Conservation (phyloP, 768 basidiomycete genomes). For the Hygrophorus pudorinus region DNA sequence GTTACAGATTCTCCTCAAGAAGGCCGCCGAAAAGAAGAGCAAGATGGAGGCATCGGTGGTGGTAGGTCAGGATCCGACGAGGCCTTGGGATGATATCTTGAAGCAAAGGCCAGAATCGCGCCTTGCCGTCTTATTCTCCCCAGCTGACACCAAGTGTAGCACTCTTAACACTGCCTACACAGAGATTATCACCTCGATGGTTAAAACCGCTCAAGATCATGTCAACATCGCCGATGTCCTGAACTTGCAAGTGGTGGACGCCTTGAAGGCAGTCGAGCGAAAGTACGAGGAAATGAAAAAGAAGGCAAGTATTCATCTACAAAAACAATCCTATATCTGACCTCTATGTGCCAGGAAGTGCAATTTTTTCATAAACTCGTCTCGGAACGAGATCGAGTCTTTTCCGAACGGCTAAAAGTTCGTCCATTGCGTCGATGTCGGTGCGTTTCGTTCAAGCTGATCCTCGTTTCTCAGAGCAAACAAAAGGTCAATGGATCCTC, state of each 20-base stretch:
- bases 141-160: slow-evolving; percentile 27
- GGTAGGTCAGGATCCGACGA: slow-evolving; percentile 60
- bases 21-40: slow-evolving; percentile 60
- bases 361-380: slow-evolving; percentile 64
- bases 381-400: slow-evolving; percentile 58
- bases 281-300: slow-evolving; percentile 58
- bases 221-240: slow-evolving; percentile 54
- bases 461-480: slow-evolving; percentile 16
- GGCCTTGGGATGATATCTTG: slow-evolving; percentile 45
- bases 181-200: slow-evolving; percentile 53
- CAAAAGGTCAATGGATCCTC: slow-evolving; percentile 18
- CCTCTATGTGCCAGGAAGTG: slow-evolving; percentile 38
- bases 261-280: slow-evolving; percentile 47
- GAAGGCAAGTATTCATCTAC: slow-evolving; percentile 34
- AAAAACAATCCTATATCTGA: not conserved
- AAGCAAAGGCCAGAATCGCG: slow-evolving; percentile 41
- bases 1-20: slow-evolving; percentile 54
- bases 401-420: slow-evolving; percentile 64
- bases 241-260: slow-evolving; percentile 50
- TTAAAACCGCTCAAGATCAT: slow-evolving; percentile 59
- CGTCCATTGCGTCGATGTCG: slow-evolving; percentile 8
- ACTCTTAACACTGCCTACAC: slow-evolving; percentile 66
- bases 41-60: slow-evolving; percentile 46
- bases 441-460: slow-evolving; percentile 6
- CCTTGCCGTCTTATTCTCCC: slow-evolving; percentile 2